A percentile compares a stretch with the other conserved stretches of the same genome.
Conservation (phyloP, 345 rosid species). For the Populus nigra region DNA sequence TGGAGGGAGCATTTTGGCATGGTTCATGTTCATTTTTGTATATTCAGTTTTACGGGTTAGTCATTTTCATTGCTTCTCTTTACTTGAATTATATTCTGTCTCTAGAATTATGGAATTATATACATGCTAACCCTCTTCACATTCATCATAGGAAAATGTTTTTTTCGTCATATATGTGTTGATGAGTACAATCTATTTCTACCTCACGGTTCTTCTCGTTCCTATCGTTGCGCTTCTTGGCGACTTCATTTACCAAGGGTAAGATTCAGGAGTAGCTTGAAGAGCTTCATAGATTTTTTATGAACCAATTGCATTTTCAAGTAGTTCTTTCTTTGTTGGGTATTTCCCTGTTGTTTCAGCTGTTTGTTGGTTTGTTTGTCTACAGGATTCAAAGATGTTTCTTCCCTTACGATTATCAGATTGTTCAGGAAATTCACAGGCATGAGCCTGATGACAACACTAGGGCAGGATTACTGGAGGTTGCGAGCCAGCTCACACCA, state of each 20-base stretch:
- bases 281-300: neutral
- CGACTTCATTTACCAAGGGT: conserved; percentile 95
- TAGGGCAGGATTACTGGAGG: conserved; percentile 45
- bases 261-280: conserved; percentile 25
- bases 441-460: conserved; percentile 55
- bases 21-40: conserved; percentile 73
- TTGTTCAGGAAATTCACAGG: conserved; percentile 84
- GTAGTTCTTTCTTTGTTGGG: neutral
- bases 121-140: conserved; percentile 13
- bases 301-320: neutral
- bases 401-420: conserved; percentile 93
- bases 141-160: conserved; percentile 67
- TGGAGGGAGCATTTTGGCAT: conserved; percentile 86
- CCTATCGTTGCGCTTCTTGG: conserved; percentile 83
- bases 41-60: conserved; percentile 59
- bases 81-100: neutral
- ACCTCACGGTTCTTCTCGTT: conserved; percentile 68
- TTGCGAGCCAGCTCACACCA: conserved; percentile 58
- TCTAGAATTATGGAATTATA: neutral
- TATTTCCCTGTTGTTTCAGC: neutral
- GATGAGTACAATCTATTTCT: conserved; percentile 91
- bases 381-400: conserved; percentile 89
- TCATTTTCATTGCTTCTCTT: conserved; percentile 8
- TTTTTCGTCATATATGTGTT: conserved; percentile 75
- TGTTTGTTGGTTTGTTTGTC: neutral